phyloP scores from a whole-genome alignment of 2,329 filamentous ascomycete genomes.

The Aspergillus fumigatus region DNA sequence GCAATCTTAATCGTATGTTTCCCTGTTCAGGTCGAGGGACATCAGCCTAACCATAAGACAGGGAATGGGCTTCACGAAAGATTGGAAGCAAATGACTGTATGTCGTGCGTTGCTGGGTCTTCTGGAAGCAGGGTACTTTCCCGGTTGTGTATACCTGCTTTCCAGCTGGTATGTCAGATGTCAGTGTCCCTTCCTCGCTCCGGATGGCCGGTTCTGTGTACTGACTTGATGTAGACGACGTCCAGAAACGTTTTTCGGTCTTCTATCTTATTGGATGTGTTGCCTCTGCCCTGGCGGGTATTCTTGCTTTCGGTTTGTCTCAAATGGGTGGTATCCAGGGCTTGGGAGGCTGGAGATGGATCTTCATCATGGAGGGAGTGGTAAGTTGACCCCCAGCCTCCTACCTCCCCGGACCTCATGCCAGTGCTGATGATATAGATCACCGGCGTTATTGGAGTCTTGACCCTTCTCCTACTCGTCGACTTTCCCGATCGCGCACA shows the following conservation, averaged over 20 bases:
- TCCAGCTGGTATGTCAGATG: slow-evolving; percentile 64
- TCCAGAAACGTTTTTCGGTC: slow-evolving; percentile 34
- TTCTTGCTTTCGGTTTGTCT: slow-evolving; percentile 41
- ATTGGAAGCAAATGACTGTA: slow-evolving; percentile 24
- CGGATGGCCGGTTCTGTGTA: not conserved
- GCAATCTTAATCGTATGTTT: slow-evolving; percentile 23
- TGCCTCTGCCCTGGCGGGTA: slow-evolving; percentile 46
- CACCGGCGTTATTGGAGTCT: slow-evolving; percentile 23
- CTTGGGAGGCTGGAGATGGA: slow-evolving; percentile 49
- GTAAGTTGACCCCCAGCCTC: slow-evolving; percentile 6
- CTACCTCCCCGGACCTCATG: too few species aligned
- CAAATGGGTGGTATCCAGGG: slow-evolving; percentile 41
- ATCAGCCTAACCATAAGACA: slow-evolving; percentile 8
- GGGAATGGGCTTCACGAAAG: slow-evolving; percentile 28
- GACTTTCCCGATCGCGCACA: slow-evolving; percentile 35
- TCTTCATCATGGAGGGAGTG: slow-evolving; percentile 52
- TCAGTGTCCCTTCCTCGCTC: slow-evolving; percentile 10
- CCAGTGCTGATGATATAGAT: slow-evolving; percentile 14
- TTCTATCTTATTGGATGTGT: slow-evolving; percentile 50
- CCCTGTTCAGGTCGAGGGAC: not conserved
- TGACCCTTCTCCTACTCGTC: slow-evolving; percentile 34
- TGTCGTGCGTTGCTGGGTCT: slow-evolving; percentile 24
- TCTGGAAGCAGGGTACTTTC: slow-evolving; percentile 57
- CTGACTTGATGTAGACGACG: slow-evolving; percentile 18
- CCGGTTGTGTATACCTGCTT: slow-evolving; percentile 66